Percentiles rank a stretch among this genome's conserved stretches.
These are phyloP conservation scores for Rhodamnia rubescens DNA, from an alignment of 345 rosid genomes.

Conservation along the genomic window DNA sequence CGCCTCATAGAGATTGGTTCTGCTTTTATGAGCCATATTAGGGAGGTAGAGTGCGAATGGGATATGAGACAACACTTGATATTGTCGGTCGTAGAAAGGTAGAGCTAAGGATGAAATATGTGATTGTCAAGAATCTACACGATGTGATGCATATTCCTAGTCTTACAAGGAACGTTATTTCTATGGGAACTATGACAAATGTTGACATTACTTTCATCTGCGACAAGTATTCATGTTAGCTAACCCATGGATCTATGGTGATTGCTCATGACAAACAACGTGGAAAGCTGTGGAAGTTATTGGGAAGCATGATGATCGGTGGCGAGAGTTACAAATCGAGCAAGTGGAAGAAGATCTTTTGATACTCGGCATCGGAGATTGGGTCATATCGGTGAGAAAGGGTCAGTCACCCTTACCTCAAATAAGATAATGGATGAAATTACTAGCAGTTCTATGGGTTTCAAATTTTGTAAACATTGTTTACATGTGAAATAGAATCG, in stretches of 20 bases:
- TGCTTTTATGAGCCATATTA: not conserved
- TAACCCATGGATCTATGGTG: not conserved
- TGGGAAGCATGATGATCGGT: not conserved
- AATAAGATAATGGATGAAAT: not conserved
- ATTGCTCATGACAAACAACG: fast-evolving
- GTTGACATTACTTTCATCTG: not conserved
- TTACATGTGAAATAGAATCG: no score
- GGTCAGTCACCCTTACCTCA: not conserved
- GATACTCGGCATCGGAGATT: not conserved
- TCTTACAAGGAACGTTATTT: not conserved
- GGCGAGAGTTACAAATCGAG: no score
- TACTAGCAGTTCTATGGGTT: no score
- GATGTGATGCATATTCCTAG: not conserved
- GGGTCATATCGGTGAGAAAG: not conserved
- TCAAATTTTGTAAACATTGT: not conserved
- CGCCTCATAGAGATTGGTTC: not conserved
- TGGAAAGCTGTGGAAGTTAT: no score
- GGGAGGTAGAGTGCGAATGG: not conserved
- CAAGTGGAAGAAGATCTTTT: not conserved
- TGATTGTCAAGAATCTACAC: not conserved
- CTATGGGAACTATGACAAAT: not conserved
- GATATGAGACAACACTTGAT: not conserved
- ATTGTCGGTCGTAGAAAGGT: not conserved
- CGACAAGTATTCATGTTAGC: not conserved
- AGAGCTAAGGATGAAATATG: not conserved